These are phyloP conservation scores for Hansenula sp. DNA, from an alignment of 1,139 yeast species.

Conservation along the genomic window DNA sequence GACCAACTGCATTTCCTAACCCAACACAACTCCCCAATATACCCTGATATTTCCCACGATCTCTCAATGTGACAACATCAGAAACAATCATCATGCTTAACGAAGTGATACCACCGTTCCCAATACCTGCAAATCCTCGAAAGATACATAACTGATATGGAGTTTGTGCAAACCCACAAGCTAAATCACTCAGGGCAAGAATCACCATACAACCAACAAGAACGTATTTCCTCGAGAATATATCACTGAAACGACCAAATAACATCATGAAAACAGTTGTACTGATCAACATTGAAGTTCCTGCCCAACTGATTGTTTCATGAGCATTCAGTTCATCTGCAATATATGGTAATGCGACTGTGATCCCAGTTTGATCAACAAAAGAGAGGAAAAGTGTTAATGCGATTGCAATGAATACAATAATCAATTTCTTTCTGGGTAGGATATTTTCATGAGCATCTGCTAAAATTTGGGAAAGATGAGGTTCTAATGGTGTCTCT, in stretches of 20 bases:
- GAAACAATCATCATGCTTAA: slow-evolving; percentile 32
- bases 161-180: slow-evolving; percentile 28
- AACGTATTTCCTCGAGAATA: slow-evolving; percentile 35
- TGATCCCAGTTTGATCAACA: slow-evolving; percentile 29
- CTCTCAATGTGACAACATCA: slow-evolving; percentile 33
- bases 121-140: slow-evolving; percentile 35
- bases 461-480: neutral
- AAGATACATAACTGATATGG: slow-evolving; percentile 30
- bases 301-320: slow-evolving; percentile 41
- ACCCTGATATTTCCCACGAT: slow-evolving; percentile 37
- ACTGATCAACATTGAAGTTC: slow-evolving; percentile 38
- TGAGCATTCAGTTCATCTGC: slow-evolving; percentile 32
- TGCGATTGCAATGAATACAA: slow-evolving; percentile 4
- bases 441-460: slow-evolving; percentile 8
- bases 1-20: slow-evolving; percentile 49
- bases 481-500: neutral
- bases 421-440: slow-evolving; percentile 4
- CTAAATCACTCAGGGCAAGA: slow-evolving; percentile 28
- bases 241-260: slow-evolving; percentile 33
- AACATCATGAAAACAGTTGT: slow-evolving; percentile 38
- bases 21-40: slow-evolving; percentile 45
- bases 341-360: slow-evolving; percentile 38
- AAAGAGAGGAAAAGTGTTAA: slow-evolving; percentile 6
- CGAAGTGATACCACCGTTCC: slow-evolving; percentile 34
- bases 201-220: slow-evolving; percentile 29